These are phyloP conservation scores for Solanum ahanhuiri DNA, from an alignment of 257 asterid species.

Conservation along the genomic window DNA sequence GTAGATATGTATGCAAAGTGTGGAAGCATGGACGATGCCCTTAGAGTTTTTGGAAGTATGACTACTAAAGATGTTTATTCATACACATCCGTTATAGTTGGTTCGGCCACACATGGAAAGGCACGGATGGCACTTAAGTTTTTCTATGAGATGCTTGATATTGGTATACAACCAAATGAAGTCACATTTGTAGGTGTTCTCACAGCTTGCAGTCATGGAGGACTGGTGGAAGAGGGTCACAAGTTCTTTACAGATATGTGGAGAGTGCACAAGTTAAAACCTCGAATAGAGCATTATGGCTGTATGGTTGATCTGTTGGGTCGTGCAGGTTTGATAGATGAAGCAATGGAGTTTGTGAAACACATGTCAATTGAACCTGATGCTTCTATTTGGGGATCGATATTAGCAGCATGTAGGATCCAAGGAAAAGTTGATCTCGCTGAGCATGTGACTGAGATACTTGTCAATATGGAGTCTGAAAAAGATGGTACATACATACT, in stretches of 20 bases:
- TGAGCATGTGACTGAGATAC: constrained; percentile 12
- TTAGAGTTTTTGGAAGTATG: constrained; percentile 14
- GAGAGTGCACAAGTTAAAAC: constrained; percentile 12
- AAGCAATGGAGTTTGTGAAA: constrained; percentile 17
- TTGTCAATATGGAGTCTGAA: constrained; percentile 9
- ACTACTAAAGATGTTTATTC: constrained; percentile 20
- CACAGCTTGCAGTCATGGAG: constrained; percentile 28
- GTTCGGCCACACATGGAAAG: constrained; percentile 28
- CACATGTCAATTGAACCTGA: constrained; percentile 23
- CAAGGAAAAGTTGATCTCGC: constrained; percentile 23
- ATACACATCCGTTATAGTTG: constrained; percentile 18
- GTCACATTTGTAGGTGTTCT: constrained; percentile 25
- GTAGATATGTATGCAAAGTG: constrained; percentile 42
- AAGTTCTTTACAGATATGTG: constrained; percentile 18
- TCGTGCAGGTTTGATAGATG: constrained; percentile 17
- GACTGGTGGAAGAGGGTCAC: constrained; percentile 21
- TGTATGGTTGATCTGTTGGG: constrained; percentile 31
- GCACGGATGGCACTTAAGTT: constrained; percentile 14
- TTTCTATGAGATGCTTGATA: constrained; percentile 19
- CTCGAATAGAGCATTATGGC: constrained; percentile 28
- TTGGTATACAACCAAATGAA: constrained; percentile 22
- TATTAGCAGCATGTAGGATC: constrained; percentile 26
- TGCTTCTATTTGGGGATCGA: constrained; percentile 17
- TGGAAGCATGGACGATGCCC: constrained; percentile 17
- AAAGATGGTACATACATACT: constrained; percentile 16